Base-by-base conservation (phyloP, 768 basidiomycete genomes). In the Xerocomellus amylosporus region DNA sequence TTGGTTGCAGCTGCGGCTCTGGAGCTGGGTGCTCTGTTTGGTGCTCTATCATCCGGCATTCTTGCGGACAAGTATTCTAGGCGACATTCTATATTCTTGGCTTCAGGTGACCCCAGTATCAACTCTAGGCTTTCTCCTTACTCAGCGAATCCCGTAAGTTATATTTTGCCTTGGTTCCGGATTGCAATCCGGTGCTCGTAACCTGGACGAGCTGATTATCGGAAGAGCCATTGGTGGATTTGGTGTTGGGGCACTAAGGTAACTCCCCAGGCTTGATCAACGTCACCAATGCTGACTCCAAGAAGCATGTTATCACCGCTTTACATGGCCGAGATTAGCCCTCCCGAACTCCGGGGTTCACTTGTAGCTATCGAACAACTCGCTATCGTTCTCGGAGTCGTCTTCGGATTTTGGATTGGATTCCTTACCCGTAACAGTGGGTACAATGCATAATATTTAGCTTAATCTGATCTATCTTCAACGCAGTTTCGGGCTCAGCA, bases 241-340 rank as follows among this genome's bases (percentile, higher is more conserved):
- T 20, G 90, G 90, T 5, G 87, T 93, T n/a, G 90, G 90, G 13
- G 83, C 84, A 6, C 66, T 88, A 45, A 85, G 84, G 87, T 86
- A 54, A 36, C 47, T 56, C 50, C 34, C 49, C 57, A 48, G 59
- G 26, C 24, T 54, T 60, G 15, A 56, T 56, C 14, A 56, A 26
- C 8, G 20, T 36, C 17, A 14, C 20, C 40, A 28, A 53, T 36
- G 9, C 41, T 55, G 40, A 67, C 51, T 19, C 37, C 36, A 9
- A 41, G 24, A 53, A 90, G 89, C 64, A 90, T 87, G 82, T 74
- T 90, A n/a, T 83, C 83, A 0, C 88, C 88, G 0, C 73, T 91
- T 22, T 92, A 91, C 69, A 90, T 91, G 78, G 84, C 89, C 1
- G 90, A 93, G 71, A 93, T 93, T 48, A 86, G 86, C 56, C 81